Evolutionary conservation across 331 rosid genomes (phyloP).

Genomic region (Arachis monticola): DNA sequence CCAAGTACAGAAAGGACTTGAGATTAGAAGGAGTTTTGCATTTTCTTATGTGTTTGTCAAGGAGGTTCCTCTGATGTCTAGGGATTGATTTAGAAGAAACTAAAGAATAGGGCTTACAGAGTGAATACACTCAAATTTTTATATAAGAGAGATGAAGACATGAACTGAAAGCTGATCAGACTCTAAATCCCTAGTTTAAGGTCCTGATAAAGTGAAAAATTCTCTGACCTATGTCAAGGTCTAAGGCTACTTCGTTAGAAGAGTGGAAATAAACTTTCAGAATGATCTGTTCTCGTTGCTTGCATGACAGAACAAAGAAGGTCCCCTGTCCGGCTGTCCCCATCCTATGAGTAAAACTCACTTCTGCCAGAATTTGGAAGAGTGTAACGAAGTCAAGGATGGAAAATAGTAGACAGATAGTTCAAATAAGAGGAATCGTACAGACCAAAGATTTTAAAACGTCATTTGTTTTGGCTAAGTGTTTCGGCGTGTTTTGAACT

Average conservation of each 20-base stretch:
- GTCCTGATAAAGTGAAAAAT: too few relatives aligned
- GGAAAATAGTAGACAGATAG: neutral
- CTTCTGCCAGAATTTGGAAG: neutral
- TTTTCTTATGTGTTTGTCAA: conserved; percentile 15
- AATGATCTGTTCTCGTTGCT: neutral
- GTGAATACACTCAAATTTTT: conserved; percentile 16
- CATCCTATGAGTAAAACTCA: neutral
- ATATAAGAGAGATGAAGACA: neutral
- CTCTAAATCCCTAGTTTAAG: too few relatives aligned
- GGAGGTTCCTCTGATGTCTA: neutral
- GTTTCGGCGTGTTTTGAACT: conserved; percentile 4
- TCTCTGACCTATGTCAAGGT: too few relatives aligned
- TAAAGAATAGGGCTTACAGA: neutral
- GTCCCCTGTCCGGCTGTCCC: neutral
- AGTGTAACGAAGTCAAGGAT: neutral
- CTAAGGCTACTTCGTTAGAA: neutral
- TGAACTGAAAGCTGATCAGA: too few relatives aligned
- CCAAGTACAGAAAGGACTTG: neutral
- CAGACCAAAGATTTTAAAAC: neutral
- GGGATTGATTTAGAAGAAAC: conserved; percentile 30
- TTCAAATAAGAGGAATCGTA: conserved; percentile 11
- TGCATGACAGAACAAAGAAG: neutral
- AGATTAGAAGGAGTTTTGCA: conserved; percentile 18
- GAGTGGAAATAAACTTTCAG: neutral
- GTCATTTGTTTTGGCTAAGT: neutral